Base-by-base conservation (phyloP, 805 yeast species). In the Monosporozyma unispora region DNA sequence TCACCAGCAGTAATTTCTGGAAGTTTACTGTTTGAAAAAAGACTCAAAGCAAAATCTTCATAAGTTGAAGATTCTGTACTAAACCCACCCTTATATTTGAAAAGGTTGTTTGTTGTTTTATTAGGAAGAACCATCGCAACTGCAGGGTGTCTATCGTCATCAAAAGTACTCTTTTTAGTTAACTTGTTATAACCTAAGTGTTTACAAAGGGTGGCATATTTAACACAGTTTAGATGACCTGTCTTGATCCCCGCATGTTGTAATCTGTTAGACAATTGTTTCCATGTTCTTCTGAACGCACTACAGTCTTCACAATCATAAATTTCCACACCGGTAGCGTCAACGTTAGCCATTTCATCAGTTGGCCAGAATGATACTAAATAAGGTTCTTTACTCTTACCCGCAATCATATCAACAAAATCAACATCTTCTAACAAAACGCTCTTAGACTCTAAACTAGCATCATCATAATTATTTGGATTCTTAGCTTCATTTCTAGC, bases 341-440 rank as follows among this genome's bases (percentile, higher is more conserved):
- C 67, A 31, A 72, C 63, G 38, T 64, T 67, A 2, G 60, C 54
- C 27, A 74, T 63, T 44, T 73, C 70, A 4, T 73, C 63, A 2
- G 80, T 66, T 2, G 90, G 89, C 79, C 84, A 84, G 52, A 85
- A 80, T 14, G 85, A 75, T 3, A 85, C 72, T 53, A 85, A 66
- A 48, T 70, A 64, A 2, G 91, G 86, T 25, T 67, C 66, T 1
- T 65, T 60, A 16, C 74, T 70, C 9, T 59, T 58, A 1, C 87
- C 87, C 0, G 76, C 76, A 9, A 83, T 66, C 4, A 81, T 56
- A 12, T 71, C 63, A 43, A 80, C 50, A 56, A 83, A 59, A 12
- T 72, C 69, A 47, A 70, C 71, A 1, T 74, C 68, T 28, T 68
- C 62, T 21, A 79, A 55, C 12, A 59, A 52, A 28, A 59, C 57